Conservation (phyloP, 495 filamentous ascomycete genomes). For the Alectoria sarmentosa region DNA sequence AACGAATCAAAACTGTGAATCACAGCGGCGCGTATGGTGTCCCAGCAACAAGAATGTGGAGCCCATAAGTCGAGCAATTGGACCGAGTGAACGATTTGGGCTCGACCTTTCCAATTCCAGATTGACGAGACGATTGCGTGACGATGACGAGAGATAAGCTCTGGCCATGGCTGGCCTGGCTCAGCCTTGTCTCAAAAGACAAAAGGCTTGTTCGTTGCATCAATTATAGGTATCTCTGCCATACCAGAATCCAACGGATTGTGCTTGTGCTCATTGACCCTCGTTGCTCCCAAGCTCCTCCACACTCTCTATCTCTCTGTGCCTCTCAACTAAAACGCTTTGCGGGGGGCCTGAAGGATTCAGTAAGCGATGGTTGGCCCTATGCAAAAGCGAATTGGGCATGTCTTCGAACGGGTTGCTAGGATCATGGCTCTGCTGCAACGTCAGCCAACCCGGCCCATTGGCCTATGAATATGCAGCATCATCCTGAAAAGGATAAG, state of each 20-base stretch:
- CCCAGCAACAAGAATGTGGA: slow-evolving; percentile 22
- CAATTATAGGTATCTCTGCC: not conserved
- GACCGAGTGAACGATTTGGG: slow-evolving; percentile 1
- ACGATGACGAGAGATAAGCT: slow-evolving; percentile 13
- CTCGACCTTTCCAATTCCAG: slow-evolving; percentile 15
- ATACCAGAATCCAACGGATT: not conserved
- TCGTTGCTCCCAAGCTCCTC: too few species aligned
- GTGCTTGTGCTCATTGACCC: not conserved
- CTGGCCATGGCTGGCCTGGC: not conserved
- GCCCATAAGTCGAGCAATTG: not conserved
- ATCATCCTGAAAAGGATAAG: not conserved
- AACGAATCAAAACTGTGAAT: slow-evolving; percentile 13
- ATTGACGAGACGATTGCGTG: slow-evolving; percentile 15
- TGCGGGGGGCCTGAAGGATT: not conserved
- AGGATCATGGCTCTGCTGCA: not conserved
- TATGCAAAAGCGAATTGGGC: not conserved
- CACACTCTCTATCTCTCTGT: not conserved
- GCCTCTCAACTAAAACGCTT: not conserved
- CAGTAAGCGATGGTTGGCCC: slow-evolving; percentile 1
- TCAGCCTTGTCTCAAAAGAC: slow-evolving; percentile 6
- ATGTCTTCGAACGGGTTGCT: not conserved
- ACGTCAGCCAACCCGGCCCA: not conserved
- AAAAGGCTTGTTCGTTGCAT: not conserved
- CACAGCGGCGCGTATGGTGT: slow-evolving; percentile 15
- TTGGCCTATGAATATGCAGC: not conserved